Base-by-base conservation (phyloP, 352 stramenopile genomes). In the Pythium sp. region DNA sequence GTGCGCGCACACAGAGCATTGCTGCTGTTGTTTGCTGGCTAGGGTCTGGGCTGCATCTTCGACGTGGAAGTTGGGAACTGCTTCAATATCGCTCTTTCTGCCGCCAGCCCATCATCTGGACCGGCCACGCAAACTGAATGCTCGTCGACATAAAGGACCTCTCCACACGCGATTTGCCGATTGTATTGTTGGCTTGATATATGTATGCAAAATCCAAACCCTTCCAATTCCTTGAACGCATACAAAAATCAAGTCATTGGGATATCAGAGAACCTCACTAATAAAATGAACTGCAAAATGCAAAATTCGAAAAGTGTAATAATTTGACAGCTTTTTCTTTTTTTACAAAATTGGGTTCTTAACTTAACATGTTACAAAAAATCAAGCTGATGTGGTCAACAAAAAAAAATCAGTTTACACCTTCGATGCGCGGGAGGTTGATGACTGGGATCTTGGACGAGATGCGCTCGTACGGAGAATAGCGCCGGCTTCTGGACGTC, bases 381-480 rank as follows among this genome's bases (percentile, higher is more conserved):
- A 7, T 28, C 24, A 51, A 47, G 43, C 18, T 9, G 15, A 2
- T 51, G 43, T 51, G 41, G 43, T 11, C 43, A 5, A 51, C 43
- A 51, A 5, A 12, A 51, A 22, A 22, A 22, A 28, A 36, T 79
- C 68, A 90, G 62, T 92, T 92, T 47, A 89, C 79, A 15, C 80
- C 82, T 67, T 91, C 82, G 38, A 89, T 89, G 0, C 80, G 77
- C 1, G 82, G 82, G 46, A 88, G 30, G 49, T 76, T 77, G 58
- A 91, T 82, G 36, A 87, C 65, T 20, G 79, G 80, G 46, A 91
- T 79, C 76, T 82, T 80, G 64, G 80, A 81, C 53, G 78, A 88
- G 6, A 88, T 67, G 59, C 69, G 76, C 32, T 76, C 57, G 57
- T 85, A 90, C 9, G 80, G 73, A 56, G 70, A 72, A 61, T 80